Evolutionary conservation across 768 basidiomycete genomes (phyloP).

Genomic region (Tephrocybe sp.): DNA sequence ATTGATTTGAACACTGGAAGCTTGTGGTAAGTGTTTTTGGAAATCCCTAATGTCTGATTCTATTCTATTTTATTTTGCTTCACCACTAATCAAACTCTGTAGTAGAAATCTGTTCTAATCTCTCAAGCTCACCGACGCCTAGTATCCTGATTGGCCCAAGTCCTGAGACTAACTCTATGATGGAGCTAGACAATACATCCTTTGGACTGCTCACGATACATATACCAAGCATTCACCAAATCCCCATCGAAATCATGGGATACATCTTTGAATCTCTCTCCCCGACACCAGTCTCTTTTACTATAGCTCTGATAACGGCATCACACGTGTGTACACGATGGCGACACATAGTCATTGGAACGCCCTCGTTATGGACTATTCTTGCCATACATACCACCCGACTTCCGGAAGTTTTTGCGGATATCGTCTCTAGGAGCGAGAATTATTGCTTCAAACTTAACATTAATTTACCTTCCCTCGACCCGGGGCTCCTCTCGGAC

Average conservation of each 20-base stretch:
- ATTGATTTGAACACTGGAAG: too few species aligned
- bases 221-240: background rate
- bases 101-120: too few species aligned
- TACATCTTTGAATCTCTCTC: background rate
- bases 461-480: constrained; percentile 3
- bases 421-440: constrained; percentile 7
- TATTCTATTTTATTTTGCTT: too few species aligned
- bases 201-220: background rate
- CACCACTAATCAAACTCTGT: too few species aligned
- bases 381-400: constrained; percentile 7
- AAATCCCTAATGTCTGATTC: too few species aligned
- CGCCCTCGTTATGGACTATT: background rate
- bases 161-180: too few species aligned
- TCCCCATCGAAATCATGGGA: background rate
- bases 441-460: background rate
- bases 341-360: background rate
- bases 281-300: background rate
- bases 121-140: too few species aligned
- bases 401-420: constrained; percentile 6
- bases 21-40: too few species aligned
- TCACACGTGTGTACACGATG: background rate
- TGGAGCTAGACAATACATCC: background rate
- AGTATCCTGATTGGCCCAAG: too few species aligned
- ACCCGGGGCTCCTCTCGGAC: background rate
- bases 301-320: background rate